These are phyloP conservation scores for Beauveria scarabaeidicola DNA, from an alignment of 2,329 filamentous ascomycete genomes.

Conservation along the genomic window DNA sequence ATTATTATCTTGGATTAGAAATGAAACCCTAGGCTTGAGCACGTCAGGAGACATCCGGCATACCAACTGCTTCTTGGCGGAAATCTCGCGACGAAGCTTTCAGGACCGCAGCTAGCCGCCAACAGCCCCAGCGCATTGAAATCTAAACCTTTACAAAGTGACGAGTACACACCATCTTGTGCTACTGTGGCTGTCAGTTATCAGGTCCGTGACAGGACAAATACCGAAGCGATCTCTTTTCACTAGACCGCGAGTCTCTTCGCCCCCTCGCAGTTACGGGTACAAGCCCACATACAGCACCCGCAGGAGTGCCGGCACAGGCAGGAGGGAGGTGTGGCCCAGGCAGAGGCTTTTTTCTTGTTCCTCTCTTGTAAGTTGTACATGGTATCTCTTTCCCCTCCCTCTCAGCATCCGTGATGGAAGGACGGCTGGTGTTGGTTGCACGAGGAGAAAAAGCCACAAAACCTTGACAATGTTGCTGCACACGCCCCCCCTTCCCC, in stretches of 20 bases:
- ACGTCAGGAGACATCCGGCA: not conserved
- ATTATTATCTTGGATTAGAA: not conserved
- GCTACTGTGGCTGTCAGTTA: not conserved
- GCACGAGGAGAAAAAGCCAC: not conserved
- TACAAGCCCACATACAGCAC: not conserved
- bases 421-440: constrained; percentile 5
- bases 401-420: not conserved
- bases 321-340: not conserved
- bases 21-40: not conserved
- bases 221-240: constrained; percentile 4
- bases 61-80: not conserved
- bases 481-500: constrained; percentile 7
- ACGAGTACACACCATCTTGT: not conserved
- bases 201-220: not conserved
- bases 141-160: not conserved
- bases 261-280: constrained; percentile 1
- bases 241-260: not conserved
- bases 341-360: not conserved
- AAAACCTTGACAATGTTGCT: not conserved
- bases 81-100: not conserved
- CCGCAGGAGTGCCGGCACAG: not conserved
- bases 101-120: not conserved
- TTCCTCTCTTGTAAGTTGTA: not conserved
- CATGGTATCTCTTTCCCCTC: not conserved
- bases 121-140: not conserved